Percentiles rank a stretch among this genome's conserved stretches.
These are phyloP conservation scores for Heimioporus retisporus DNA, from an alignment of 1,284 basidiomycete species.

Conservation along the genomic window DNA sequence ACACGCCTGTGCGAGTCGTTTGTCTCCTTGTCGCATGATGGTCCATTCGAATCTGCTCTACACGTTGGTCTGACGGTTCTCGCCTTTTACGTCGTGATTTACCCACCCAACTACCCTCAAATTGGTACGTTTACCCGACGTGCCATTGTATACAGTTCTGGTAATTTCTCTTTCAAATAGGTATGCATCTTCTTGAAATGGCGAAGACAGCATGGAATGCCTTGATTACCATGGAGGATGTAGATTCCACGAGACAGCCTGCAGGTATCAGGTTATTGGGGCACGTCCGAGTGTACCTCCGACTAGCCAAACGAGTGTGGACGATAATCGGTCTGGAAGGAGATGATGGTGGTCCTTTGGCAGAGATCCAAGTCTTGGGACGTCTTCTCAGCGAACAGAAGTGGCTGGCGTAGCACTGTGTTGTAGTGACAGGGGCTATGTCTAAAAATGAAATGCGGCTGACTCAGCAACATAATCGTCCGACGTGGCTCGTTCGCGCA, in stretches of 20 bases:
- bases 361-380: conserved; percentile 60
- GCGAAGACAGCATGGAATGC: conserved; percentile 82
- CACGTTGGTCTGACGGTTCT: conserved; percentile 65
- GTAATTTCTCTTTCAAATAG: conserved; percentile 47
- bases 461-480: conserved; percentile 31
- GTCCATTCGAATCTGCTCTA: conserved; percentile 62
- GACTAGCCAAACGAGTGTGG: conserved; percentile 53
- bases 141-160: not conserved
- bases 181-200: conserved; percentile 78
- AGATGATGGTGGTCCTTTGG: conserved; percentile 66
- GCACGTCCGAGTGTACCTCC: conserved; percentile 49
- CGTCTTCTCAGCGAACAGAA: conserved; percentile 33
- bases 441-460: conserved; percentile 13
- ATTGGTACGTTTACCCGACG: conserved; percentile 62
- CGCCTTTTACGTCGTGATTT: conserved; percentile 72
- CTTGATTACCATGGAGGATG: conserved; percentile 41
- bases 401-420: not conserved
- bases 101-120: conserved; percentile 80
- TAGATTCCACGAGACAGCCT: not conserved
- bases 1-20: conserved; percentile 69
- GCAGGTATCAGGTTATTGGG: conserved; percentile 22
- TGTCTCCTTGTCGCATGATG: conserved; percentile 73
- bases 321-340: conserved; percentile 66
- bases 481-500: conserved; percentile 14
- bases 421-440: no score